Evolutionary conservation across 1,284 basidiomycete species (phyloP).

Genomic region (Heterobasidion occidentale): DNA sequence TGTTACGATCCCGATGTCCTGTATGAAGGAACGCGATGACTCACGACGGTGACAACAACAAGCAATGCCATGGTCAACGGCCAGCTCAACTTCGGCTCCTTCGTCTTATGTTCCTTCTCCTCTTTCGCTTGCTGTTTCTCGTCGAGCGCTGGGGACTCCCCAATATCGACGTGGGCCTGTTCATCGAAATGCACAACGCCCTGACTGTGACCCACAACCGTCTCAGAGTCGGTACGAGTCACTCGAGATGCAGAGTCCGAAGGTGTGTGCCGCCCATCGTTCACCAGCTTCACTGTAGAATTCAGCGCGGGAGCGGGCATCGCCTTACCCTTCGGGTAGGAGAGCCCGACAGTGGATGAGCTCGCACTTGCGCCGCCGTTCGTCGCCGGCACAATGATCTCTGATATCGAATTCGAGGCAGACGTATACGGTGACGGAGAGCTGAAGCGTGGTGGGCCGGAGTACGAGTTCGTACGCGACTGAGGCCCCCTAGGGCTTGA

Average conservation of each 20-base stretch:
- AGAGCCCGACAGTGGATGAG: neutral
- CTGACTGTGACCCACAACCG: neutral
- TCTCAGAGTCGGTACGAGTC: neutral
- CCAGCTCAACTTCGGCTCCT: constrained; percentile 52
- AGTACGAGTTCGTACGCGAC: neutral
- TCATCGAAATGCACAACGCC: neutral
- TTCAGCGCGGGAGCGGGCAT: constrained; percentile 7
- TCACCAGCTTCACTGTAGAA: constrained; percentile 23
- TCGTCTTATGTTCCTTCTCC: constrained; percentile 10
- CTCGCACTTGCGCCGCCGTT: neutral
- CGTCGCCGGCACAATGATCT: constrained; percentile 7
- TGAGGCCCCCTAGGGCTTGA: constrained; percentile 3
- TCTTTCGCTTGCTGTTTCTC: constrained; percentile 11
- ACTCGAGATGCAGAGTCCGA: neutral
- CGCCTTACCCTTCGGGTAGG: constrained; percentile 5
- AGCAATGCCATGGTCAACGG: constrained; percentile 51
- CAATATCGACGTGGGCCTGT: neutral
- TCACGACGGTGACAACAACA: constrained; percentile 55
- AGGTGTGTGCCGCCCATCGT: constrained; percentile 13
- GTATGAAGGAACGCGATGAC: constrained; percentile 16
- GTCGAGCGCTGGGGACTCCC: neutral
- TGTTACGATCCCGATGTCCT: too few relatives aligned
- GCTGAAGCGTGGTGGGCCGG: neutral
- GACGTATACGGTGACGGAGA: neutral
- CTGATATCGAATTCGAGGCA: constrained; percentile 7